Percentiles rank a stretch among this genome's conserved stretches.
phyloP scores from a whole-genome alignment of 169 alveolate species.

The Blepharisma undulans region DNA sequence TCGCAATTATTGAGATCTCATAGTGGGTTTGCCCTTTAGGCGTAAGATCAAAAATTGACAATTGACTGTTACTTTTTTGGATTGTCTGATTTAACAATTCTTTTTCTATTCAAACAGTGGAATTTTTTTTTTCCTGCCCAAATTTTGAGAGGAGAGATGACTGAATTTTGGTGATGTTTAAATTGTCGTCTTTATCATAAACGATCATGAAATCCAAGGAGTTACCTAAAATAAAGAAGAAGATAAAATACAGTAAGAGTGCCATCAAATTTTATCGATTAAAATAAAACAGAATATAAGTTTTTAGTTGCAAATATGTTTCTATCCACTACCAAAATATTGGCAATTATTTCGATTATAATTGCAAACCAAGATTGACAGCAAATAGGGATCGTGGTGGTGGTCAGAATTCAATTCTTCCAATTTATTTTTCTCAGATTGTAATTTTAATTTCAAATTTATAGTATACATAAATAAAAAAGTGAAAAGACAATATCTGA shows the following conservation, averaged over 20 bases:
- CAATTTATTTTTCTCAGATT: too few relatives aligned
- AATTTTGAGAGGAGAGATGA: not conserved
- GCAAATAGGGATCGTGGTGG: too few relatives aligned
- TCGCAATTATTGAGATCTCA: not conserved
- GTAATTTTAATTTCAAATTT: too few relatives aligned
- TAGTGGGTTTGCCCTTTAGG: not conserved
- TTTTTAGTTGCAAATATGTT: not conserved
- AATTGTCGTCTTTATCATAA: not conserved
- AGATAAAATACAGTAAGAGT: not conserved
- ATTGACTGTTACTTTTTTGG: not conserved
- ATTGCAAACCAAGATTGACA: too few relatives aligned
- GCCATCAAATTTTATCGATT: not conserved
- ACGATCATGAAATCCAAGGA: not conserved
- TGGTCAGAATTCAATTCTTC: too few relatives aligned
- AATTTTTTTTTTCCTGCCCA: not conserved
- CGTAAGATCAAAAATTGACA: not conserved
- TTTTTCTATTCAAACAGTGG: not conserved
- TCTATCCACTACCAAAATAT: too few relatives aligned
- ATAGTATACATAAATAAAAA: too few relatives aligned
- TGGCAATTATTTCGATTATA: too few relatives aligned
- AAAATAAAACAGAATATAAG: too few relatives aligned
- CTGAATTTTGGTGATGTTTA: not conserved
- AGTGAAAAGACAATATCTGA: too few relatives aligned
- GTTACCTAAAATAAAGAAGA: not conserved
- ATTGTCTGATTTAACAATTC: not conserved